Evolutionary conservation across 805 yeast species (phyloP), one percentile per base, ranked within the genome.

Genomic region (Teunomyces stri): DNA sequence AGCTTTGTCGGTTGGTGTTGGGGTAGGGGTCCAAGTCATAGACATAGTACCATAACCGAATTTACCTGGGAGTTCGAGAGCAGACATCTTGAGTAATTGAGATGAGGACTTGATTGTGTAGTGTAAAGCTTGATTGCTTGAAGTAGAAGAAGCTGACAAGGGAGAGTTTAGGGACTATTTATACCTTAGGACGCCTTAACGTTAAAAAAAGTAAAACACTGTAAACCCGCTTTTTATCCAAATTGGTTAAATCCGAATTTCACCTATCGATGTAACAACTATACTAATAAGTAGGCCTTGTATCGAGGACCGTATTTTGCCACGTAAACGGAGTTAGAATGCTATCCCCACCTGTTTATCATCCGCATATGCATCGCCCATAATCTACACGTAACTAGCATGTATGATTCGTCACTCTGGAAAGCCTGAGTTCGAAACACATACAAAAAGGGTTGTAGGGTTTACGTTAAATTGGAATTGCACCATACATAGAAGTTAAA

Each of bases 11-110:
- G 74, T 62, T 6, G 85, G 76, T 29, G 77, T 64, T 29, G 88
- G 89, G 0, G 57, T 61, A 0, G 84, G 78, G 34, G 76, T 74
- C 88, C 87, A 81, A 1, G 96, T 87, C 62, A 87, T 73, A 47
- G 85, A 79, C 96, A 90, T 88, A 52, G 89, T 75, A 39, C 97
- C 96, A 54, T 78, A 81, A 38, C 96, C 96, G 46, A 70, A 68
- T 29, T 55, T 55, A 29, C 70, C 72, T 11, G 55, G 49, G 18
- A 60, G 35, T 30, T 40, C 13, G 18, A 43, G 9, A 29, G 44
- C 36, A 16, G 46, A 15, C 16, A 25, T 33, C 4, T 25, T 27
- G 10, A 34, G 40, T 21, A 21, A 11, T 36, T 21, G 13, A 30
- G 33, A 13, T 36, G 12, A 9, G 7, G 7, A 25, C 27, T 25